Conservation (phyloP, 1,284 basidiomycete species). For the Ceratobasidium sp. region DNA sequence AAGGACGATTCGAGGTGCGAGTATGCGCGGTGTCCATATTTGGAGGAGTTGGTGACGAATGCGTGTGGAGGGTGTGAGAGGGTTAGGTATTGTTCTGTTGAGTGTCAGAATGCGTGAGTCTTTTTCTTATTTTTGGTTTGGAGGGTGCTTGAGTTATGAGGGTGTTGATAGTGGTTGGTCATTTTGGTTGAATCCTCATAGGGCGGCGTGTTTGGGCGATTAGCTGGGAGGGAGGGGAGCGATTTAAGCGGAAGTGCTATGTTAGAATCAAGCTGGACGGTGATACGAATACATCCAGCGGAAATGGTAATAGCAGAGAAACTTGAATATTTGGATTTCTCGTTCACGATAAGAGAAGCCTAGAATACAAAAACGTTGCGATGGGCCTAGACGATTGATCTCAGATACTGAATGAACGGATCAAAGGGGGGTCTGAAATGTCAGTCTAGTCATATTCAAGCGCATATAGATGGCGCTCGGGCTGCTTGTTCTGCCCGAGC, state of each 20-base stretch:
- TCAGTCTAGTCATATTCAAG: too few relatives aligned
- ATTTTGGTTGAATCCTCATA: background rate
- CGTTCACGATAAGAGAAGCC: too few relatives aligned
- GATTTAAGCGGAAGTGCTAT: background rate
- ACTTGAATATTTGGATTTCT: too few relatives aligned
- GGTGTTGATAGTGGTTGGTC: background rate
- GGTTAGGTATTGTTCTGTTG: background rate
- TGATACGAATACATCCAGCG: background rate
- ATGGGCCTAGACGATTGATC: too few relatives aligned
- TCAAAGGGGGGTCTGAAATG: too few relatives aligned
- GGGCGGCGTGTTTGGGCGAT: background rate
- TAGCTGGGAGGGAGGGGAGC: too few relatives aligned
- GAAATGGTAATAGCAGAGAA: background rate
- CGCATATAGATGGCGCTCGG: too few relatives aligned
- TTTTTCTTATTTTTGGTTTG: background rate
- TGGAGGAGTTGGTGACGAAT: background rate
- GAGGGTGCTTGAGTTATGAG: too few relatives aligned
- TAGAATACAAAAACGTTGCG: too few relatives aligned
- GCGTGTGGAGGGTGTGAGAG: background rate
- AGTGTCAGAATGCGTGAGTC: conserved; percentile 11
- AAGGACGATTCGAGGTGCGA: background rate
- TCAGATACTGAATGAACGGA: too few relatives aligned
- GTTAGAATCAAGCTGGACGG: background rate
- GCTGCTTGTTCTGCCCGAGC: too few relatives aligned
- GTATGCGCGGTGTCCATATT: conserved; percentile 9